Conservation (phyloP, 495 filamentous ascomycete genomes). For the Tuber melanosporum region DNA sequence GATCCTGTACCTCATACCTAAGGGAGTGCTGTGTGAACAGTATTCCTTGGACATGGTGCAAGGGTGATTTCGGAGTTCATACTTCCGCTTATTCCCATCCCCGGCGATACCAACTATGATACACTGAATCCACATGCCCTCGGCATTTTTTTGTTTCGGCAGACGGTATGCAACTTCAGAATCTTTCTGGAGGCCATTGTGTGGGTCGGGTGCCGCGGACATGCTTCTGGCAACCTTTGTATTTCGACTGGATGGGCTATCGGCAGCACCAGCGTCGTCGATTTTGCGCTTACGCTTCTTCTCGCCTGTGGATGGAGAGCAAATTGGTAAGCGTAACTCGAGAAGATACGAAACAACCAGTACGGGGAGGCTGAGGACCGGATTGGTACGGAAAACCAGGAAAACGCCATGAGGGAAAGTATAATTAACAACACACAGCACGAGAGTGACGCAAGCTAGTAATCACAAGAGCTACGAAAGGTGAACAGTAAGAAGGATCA, state of each 20-base stretch:
- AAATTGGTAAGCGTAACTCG: slow-evolving; percentile 25
- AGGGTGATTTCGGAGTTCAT: slow-evolving; percentile 18
- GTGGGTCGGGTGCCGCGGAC: slow-evolving; percentile 35
- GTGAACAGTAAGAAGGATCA: neutral
- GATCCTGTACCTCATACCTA: slow-evolving; percentile 90
- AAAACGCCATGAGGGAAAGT: neutral
- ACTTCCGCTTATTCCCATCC: slow-evolving; percentile 76
- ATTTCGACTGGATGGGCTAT: slow-evolving; percentile 41
- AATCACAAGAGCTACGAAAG: neutral
- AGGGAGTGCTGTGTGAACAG: slow-evolving; percentile 9
- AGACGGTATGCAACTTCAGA: slow-evolving; percentile 41
- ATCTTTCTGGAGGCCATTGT: slow-evolving; percentile 32
- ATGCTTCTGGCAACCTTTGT: slow-evolving; percentile 39
- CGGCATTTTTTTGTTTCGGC: slow-evolving; percentile 63
- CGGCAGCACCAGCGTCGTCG: slow-evolving; percentile 38
- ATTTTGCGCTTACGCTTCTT: slow-evolving; percentile 42
- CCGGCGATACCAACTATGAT: slow-evolving; percentile 76
- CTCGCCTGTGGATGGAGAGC: slow-evolving; percentile 28
- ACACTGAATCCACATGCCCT: slow-evolving; percentile 80
- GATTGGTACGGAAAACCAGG: neutral
- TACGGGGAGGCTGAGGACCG: slow-evolving; percentile 6
- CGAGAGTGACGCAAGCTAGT: neutral
- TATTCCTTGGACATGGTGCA: neutral
- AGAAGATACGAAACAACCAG: slow-evolving; percentile 14
- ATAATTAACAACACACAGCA: slow-evolving; percentile 6